These are phyloP conservation scores for Thuja plicata DNA, from an alignment of 83 land plant species.

Conservation along the genomic window DNA sequence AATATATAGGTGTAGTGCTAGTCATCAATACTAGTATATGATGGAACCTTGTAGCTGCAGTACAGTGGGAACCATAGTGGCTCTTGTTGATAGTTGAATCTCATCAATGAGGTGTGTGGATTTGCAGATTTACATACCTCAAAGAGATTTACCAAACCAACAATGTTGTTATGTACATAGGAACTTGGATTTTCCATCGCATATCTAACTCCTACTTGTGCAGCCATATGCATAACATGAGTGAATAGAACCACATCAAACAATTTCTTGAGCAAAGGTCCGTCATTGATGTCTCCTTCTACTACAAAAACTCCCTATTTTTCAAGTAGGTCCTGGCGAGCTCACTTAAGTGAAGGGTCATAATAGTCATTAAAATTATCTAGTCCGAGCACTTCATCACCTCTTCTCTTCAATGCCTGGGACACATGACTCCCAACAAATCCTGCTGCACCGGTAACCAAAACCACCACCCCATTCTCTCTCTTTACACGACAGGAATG, in stretches of 20 bases:
- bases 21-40: no score
- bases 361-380: slow-evolving; percentile 75
- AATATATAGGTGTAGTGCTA: no score
- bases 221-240: slow-evolving; percentile 58
- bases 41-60: no score
- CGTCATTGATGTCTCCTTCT: slow-evolving; percentile 68
- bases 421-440: slow-evolving; percentile 74
- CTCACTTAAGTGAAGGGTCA: slow-evolving; percentile 66
- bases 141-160: slow-evolving; percentile 48
- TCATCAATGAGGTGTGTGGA: no score
- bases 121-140: slow-evolving; percentile 46
- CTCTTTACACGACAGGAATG: slow-evolving; percentile 20
- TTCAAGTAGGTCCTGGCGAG: slow-evolving; percentile 59
- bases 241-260: slow-evolving; percentile 62
- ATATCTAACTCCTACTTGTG: slow-evolving; percentile 59
- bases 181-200: slow-evolving; percentile 59
- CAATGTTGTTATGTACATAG: slow-evolving; percentile 54
- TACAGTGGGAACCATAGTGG: no score
- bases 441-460: slow-evolving; percentile 82
- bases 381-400: slow-evolving; percentile 69
- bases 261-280: slow-evolving; percentile 41
- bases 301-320: slow-evolving; percentile 62
- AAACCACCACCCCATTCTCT: slow-evolving; percentile 51
- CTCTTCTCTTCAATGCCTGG: slow-evolving; percentile 54
- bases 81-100: no score